phyloP scores from a whole-genome alignment of 2,329 filamentous ascomycete species.

The Chaetomiaceae sp. region DNA sequence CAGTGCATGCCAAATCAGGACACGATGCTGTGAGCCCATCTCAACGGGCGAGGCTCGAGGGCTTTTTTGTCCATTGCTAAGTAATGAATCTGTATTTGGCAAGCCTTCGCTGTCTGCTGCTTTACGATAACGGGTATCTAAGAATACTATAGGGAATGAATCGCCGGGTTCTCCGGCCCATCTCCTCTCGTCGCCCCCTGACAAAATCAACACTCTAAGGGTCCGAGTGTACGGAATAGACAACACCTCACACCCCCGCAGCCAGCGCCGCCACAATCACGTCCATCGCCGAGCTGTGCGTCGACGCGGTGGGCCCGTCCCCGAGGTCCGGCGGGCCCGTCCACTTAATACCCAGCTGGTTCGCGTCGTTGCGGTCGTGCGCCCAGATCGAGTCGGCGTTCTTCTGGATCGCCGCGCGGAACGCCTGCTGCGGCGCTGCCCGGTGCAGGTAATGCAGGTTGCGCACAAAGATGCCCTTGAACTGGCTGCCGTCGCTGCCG shows the following conservation, averaged over 20 bases:
- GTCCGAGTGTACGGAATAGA: too few relatives aligned
- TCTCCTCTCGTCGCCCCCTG: too few relatives aligned
- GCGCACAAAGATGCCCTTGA: slow-evolving; percentile 66
- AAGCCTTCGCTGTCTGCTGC: too few relatives aligned
- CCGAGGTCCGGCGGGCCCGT: slow-evolving; percentile 48
- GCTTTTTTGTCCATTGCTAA: too few relatives aligned
- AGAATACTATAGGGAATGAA: too few relatives aligned
- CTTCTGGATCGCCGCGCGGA: slow-evolving; percentile 49
- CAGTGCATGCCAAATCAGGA: neutral
- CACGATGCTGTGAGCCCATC: too few relatives aligned
- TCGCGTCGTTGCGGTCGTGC: slow-evolving; percentile 44
- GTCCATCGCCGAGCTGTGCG: slow-evolving; percentile 63
- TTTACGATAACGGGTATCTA: too few relatives aligned
- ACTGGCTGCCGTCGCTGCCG: slow-evolving; percentile 51
- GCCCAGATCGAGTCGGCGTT: slow-evolving; percentile 65
- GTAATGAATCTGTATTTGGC: too few relatives aligned
- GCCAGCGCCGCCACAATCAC: slow-evolving; percentile 57
- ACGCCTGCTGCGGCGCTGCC: slow-evolving; percentile 44
- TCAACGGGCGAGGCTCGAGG: too few relatives aligned
- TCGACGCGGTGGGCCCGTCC: slow-evolving; percentile 46
- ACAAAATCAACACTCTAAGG: neutral
- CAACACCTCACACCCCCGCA: slow-evolving; percentile 20
- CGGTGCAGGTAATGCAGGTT: slow-evolving; percentile 55
- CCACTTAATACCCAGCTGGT: slow-evolving; percentile 60
- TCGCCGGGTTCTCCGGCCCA: too few relatives aligned